Conservation (phyloP, 73 alveolate genomes). For the Paramecium bursaria region DNA sequence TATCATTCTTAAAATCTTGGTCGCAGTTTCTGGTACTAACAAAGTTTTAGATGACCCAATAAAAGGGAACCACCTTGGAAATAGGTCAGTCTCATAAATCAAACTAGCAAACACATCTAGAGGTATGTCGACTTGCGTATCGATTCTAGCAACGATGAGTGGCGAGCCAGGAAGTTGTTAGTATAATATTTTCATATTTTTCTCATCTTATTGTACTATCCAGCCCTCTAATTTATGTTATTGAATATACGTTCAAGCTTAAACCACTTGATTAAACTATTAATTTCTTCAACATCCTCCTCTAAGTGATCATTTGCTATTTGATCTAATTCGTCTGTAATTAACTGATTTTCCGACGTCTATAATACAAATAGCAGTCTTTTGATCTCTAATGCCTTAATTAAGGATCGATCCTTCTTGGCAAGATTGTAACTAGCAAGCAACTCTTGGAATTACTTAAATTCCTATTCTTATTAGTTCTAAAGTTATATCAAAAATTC, state of each 20-base stretch:
- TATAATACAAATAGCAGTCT: too few species aligned
- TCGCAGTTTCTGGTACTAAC: conserved; percentile 25
- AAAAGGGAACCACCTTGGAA: conserved; percentile 69
- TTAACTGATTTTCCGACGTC: too few species aligned
- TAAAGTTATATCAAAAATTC: too few species aligned
- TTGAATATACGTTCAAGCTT: conserved; percentile 12
- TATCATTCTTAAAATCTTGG: conserved; percentile 13
- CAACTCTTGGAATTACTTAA: too few species aligned
- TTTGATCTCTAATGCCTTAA: too few species aligned
- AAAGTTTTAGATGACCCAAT: conserved; percentile 25
- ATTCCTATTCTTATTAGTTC: too few species aligned
- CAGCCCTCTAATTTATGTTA: conserved; percentile 57
- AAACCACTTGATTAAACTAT: conserved; percentile 22
- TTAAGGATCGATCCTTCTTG: too few species aligned
- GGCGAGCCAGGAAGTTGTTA: conserved; percentile 47
- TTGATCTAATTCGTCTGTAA: too few species aligned
- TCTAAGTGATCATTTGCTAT: too few species aligned
- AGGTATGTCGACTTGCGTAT: conserved; percentile 64
- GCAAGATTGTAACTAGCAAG: too few species aligned
- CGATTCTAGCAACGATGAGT: conserved; percentile 58
- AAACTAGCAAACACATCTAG: conserved; percentile 37
- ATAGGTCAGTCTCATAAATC: conserved; percentile 65
- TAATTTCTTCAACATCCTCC: conserved; percentile 64
- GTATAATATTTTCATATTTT: conserved; percentile 46
- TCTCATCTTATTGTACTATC: conserved; percentile 15